Percentiles rank a stretch among this genome's conserved stretches.
These are phyloP conservation scores for Aspergillus piperis DNA, from an alignment of 2,329 filamentous ascomycete genomes.

Conservation along the genomic window DNA sequence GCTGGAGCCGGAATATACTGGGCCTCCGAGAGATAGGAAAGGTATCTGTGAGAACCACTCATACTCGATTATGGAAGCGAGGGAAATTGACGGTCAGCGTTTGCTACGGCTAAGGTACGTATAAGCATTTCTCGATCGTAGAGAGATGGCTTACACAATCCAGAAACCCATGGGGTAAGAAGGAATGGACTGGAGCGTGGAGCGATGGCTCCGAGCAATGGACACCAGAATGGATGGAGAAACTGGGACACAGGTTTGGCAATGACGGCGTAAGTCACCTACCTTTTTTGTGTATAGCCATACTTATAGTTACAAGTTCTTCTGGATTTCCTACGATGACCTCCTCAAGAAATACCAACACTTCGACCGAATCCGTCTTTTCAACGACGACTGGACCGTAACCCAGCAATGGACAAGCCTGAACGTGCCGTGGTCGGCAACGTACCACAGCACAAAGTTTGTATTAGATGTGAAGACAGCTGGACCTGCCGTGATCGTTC, in stretches of 20 bases:
- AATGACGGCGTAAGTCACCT: constrained; percentile 62
- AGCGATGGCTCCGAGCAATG: constrained; percentile 81
- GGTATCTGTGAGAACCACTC: constrained; percentile 54
- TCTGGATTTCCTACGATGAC: constrained; percentile 64
- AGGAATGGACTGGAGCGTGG: constrained; percentile 81
- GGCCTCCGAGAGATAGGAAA: constrained; percentile 42
- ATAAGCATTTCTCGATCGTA: constrained; percentile 9
- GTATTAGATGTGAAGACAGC: constrained; percentile 54
- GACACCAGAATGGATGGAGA: constrained; percentile 76
- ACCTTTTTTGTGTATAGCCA: neutral
- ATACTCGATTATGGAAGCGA: constrained; percentile 61
- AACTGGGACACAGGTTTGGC: constrained; percentile 72
- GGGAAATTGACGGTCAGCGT: constrained; percentile 63
- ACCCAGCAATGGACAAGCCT: constrained; percentile 64
- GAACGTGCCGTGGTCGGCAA: constrained; percentile 61
- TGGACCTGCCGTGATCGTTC: constrained; percentile 59
- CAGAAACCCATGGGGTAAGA: constrained; percentile 79
- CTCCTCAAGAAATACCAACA: constrained; percentile 60
- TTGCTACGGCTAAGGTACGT: constrained; percentile 62
- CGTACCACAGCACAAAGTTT: constrained; percentile 64
- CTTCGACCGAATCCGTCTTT: constrained; percentile 62
- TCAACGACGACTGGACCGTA: constrained; percentile 61
- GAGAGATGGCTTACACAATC: constrained; percentile 18
- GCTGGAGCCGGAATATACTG: constrained; percentile 39
- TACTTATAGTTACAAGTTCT: constrained; percentile 40